Conservation (phyloP, 331 rosid genomes). For the Pyracantha coccinea region DNA sequence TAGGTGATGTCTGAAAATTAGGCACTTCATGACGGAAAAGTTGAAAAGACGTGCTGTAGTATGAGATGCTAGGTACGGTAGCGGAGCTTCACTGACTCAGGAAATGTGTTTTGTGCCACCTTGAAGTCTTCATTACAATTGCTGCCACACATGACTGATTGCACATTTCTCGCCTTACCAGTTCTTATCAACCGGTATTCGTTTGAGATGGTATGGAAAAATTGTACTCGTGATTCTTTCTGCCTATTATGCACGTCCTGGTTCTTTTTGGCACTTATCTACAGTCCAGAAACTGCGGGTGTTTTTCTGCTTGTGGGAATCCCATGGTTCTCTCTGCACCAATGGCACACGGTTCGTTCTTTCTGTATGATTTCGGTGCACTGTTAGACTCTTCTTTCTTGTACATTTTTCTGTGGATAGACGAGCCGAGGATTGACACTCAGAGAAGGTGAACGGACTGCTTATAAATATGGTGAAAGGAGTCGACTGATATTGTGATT, state of each 20-base stretch:
- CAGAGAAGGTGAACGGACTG: too few species aligned
- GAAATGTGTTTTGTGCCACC: background rate
- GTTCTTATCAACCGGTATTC: background rate
- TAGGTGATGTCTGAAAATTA: background rate
- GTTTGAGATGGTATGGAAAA: background rate
- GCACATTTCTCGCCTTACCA: background rate
- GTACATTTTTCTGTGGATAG: background rate
- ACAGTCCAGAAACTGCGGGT: background rate
- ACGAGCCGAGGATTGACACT: background rate
- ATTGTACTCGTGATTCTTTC: background rate
- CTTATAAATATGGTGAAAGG: too few species aligned
- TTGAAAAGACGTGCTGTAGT: background rate
- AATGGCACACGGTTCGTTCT: background rate
- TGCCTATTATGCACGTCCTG: background rate
- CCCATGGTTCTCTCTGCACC: background rate
- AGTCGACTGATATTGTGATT: too few species aligned
- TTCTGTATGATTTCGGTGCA: background rate
- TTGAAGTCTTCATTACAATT: background rate
- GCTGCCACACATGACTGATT: background rate
- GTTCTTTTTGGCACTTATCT: background rate
- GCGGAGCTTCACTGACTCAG: background rate
- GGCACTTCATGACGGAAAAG: background rate
- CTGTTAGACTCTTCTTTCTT: background rate
- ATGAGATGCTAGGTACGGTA: background rate
- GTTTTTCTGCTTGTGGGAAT: background rate